A percentile compares a stretch with the other conserved stretches of the same genome.
phyloP scores from a whole-genome alignment of 2,329 filamentous ascomycete genomes.

The Diatrype stigma region DNA sequence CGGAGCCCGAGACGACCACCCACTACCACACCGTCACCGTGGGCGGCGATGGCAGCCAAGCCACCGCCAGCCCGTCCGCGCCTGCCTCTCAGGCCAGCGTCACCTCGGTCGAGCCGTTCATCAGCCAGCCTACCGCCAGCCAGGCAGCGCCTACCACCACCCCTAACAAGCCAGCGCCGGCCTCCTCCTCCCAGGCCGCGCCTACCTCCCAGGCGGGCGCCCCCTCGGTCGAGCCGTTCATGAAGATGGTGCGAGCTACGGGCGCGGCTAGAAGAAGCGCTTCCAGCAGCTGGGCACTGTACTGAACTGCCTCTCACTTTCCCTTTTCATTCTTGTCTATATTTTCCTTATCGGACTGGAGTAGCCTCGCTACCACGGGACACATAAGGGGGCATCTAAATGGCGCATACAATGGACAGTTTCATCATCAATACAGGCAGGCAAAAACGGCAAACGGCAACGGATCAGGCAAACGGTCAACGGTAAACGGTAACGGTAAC shows the following conservation, averaged over 20 bases:
- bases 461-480: too few relatives aligned
- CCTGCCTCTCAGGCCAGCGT: constrained; percentile 18
- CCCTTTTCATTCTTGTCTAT: too few relatives aligned
- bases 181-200: constrained; percentile 1
- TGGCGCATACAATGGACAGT: too few relatives aligned
- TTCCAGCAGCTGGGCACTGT: too few relatives aligned
- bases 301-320: not conserved
- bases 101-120: constrained; percentile 2
- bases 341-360: too few relatives aligned
- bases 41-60: constrained; percentile 6
- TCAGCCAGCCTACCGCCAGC: constrained; percentile 4
- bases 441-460: too few relatives aligned
- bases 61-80: not conserved
- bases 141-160: constrained; percentile 1
- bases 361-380: too few relatives aligned
- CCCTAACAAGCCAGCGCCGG: constrained; percentile 1
- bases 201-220: constrained; percentile 3
- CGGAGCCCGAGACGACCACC: constrained; percentile 33
- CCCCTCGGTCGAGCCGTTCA: constrained; percentile 19
- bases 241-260: constrained; percentile 20
- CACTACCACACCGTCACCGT: constrained; percentile 35
- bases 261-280: constrained; percentile 19
- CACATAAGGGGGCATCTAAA: too few relatives aligned
- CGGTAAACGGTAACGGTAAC: too few relatives aligned
- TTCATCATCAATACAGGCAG: too few relatives aligned